A percentile compares a stretch with the other conserved stretches of the same genome.
Evolutionary conservation across 306 rosid species (phyloP).

Genomic region (Trifolium repens): DNA sequence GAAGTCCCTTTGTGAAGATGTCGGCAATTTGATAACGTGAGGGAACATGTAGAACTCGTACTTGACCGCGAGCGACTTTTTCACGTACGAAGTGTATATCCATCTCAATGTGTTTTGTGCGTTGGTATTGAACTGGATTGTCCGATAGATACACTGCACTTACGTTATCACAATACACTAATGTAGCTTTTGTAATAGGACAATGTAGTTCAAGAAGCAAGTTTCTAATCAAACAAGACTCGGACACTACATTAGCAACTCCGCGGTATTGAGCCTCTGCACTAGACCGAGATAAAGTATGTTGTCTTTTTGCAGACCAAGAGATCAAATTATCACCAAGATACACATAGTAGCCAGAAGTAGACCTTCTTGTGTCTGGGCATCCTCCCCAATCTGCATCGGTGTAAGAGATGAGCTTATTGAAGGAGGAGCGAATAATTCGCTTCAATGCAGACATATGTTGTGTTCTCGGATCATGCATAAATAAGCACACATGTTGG

Average conservation of each 20-base stretch:
- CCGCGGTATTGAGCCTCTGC: neutral
- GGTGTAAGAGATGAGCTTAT: no score
- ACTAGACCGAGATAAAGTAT: neutral
- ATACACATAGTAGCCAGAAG: no score
- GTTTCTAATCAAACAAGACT: neutral
- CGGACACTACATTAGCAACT: neutral
- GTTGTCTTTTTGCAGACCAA: neutral
- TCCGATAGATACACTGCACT: neutral
- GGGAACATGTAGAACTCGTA: no score
- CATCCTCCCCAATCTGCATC: no score
- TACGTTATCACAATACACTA: neutral
- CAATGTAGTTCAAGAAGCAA: neutral
- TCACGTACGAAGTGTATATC: neutral
- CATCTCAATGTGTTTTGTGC: neutral
- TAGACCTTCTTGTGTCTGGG: no score
- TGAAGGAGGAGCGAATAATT: neutral
- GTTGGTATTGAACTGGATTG: neutral
- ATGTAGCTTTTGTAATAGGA: neutral
- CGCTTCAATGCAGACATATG: neutral
- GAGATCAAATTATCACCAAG: neutral
- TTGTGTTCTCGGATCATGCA: no score
- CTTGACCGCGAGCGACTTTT: neutral
- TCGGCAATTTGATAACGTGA: no score
- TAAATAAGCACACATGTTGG: no score
- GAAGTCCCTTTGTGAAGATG: no score